phyloP scores from a whole-genome alignment of 495 filamentous ascomycete species.

The Cenococcum geophilum region DNA sequence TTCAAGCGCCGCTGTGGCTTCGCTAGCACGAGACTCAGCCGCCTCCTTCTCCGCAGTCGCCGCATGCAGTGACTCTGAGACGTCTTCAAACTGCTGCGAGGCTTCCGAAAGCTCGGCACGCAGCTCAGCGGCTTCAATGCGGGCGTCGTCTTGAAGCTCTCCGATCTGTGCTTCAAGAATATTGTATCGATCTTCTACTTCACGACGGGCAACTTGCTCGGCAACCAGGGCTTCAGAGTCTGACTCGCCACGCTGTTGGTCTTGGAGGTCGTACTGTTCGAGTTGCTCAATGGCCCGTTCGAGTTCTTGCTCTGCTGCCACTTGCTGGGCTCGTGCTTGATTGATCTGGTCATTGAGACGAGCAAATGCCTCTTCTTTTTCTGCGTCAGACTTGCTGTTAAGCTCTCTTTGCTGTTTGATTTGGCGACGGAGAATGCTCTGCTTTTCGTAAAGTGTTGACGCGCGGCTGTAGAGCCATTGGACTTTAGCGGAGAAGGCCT shows the following conservation, averaged over 20 bases:
- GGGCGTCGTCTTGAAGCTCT: slow-evolving; percentile 26
- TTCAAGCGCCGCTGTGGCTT: slow-evolving; percentile 18
- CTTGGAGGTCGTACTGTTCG: background rate
- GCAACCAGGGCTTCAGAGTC: slow-evolving; percentile 9
- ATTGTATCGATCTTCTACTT: slow-evolving; percentile 5
- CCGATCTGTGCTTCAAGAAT: slow-evolving; percentile 7
- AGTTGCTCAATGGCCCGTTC: slow-evolving; percentile 22
- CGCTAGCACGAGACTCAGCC: slow-evolving; percentile 15
- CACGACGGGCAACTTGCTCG: slow-evolving; percentile 4
- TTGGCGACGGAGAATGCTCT: slow-evolving; percentile 74
- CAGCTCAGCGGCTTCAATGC: slow-evolving; percentile 26
- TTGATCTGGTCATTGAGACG: slow-evolving; percentile 23
- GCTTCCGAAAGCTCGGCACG: slow-evolving; percentile 30
- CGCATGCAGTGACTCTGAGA: slow-evolving; percentile 10
- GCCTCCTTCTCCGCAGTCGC: slow-evolving; percentile 23
- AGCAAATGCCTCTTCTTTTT: slow-evolving; percentile 27
- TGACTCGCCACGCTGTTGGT: background rate
- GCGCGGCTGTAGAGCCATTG: slow-evolving; percentile 63
- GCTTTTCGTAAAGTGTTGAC: slow-evolving; percentile 68
- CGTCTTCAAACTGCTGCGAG: slow-evolving; percentile 13
- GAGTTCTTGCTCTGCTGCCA: slow-evolving; percentile 19
- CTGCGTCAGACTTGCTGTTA: slow-evolving; percentile 54
- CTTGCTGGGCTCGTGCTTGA: slow-evolving; percentile 17
- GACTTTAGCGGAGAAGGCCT: slow-evolving; percentile 66
- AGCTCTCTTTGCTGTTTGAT: slow-evolving; percentile 89